Base-by-base conservation (phyloP, 225 moss, liverwort and hornwort genomes). In the Asterella californica region DNA sequence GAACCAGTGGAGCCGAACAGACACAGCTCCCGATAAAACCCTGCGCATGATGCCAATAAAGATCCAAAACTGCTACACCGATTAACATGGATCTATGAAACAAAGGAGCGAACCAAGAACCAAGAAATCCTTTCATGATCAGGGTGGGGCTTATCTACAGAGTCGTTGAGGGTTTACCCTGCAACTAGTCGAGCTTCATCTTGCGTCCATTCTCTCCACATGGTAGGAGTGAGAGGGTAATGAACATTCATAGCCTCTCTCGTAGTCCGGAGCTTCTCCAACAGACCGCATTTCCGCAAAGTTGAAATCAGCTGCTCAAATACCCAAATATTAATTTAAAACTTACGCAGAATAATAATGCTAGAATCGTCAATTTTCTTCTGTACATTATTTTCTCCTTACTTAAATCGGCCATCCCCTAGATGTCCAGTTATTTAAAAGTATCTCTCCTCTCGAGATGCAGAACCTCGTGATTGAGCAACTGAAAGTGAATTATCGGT, bases 161-260 rank as follows among this genome's bases (percentile, higher is more conserved):
- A n/a, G 0, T 17, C 55, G 10, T 21, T 34, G 38, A 33, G 29
- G 6, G 46, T 7, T 63, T 83, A 97, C 96, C 87, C 83, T 72
- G 88, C 85, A 53, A 89, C 91, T 75, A 97, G 82, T 76, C 97
- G 94, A 68, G 94, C 91, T 84, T 97, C 97, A 82, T 97, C 97
- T 77, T 91, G 88, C 79, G 93, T 89, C 97, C 97, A 97, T 80
- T 94, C 94, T 70, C 84, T 77, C 97, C 97, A 97, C 97, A 97
- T 91, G 14, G 65, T 78, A 24, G 97, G 89, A 38, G 89, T 91
- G 64, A 97, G 86, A 79, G 97, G 97, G 77, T 92, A 97, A 17
- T 87, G 84, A 54, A 83, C 79, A 85, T 91, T 93, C 94, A 97
- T 94, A 18, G 92, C 87, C 86, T 97, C 94, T 86, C 97, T 90